Percentiles rank a stretch among this genome's conserved stretches.
Evolutionary conservation across 441 rosid genomes (phyloP).

Genomic region (Mallotus japonicus): DNA sequence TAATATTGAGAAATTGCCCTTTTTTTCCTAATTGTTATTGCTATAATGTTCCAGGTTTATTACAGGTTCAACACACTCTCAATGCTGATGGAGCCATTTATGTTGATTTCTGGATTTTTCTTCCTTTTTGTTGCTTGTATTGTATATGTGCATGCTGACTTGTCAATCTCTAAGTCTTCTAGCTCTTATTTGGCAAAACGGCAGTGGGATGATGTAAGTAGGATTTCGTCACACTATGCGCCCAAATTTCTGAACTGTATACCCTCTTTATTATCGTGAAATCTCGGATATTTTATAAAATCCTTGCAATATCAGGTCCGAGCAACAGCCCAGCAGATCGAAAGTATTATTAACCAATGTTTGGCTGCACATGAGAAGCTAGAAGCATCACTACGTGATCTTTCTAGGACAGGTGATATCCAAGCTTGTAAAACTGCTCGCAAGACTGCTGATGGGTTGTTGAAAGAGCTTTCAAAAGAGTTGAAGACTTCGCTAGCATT

Average conservation of each 20-base stretch:
- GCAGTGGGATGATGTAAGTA: conserved; percentile 88
- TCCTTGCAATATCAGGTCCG: conserved; percentile 51
- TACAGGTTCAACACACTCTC: conserved; percentile 79
- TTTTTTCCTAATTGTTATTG: background rate
- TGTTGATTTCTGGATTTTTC: conserved; percentile 79
- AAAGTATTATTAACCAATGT: conserved; percentile 57
- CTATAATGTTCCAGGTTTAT: conserved; percentile 57
- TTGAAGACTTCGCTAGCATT: conserved; percentile 52
- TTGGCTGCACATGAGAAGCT: conserved; percentile 71
- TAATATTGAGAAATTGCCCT: background rate
- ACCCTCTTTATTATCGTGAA: background rate
- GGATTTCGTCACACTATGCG: conserved; percentile 1
- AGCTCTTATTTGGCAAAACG: conserved; percentile 81
- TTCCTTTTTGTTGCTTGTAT: conserved; percentile 70
- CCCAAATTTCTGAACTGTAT: background rate
- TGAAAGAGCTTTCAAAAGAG: conserved; percentile 82
- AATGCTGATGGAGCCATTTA: conserved; percentile 85
- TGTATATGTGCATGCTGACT: conserved; percentile 66
- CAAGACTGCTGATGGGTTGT: conserved; percentile 62
- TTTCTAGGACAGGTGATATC: conserved; percentile 86
- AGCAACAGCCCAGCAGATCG: conserved; percentile 67
- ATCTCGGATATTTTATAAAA: background rate
- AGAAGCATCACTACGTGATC: conserved; percentile 82
- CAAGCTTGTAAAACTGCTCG: conserved; percentile 92
- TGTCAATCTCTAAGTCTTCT: conserved; percentile 92